Evolutionary conservation across 306 rosid genomes (phyloP), one percentile per base, ranked within the genome.

Genomic region (Inga laurina): DNA sequence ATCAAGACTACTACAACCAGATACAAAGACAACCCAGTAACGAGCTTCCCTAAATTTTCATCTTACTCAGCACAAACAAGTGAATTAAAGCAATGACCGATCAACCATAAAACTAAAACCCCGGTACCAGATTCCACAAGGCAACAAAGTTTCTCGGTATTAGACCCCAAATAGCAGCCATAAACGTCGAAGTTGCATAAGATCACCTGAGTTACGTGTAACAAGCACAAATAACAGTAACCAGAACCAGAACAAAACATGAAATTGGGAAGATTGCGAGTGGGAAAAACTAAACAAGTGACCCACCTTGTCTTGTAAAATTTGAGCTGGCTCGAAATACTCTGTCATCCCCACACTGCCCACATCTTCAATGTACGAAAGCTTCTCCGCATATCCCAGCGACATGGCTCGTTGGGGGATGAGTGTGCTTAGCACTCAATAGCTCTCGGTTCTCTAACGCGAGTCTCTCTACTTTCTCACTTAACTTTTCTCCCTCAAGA

Each of bases 311-410:
- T 95, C 94, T 73, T 84, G 90, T 86, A 95, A 88, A 89, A 89
- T 82, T 45, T 87, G 89, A 72, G 95, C 87, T 82, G 93, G 74
- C 89, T 95, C 98, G 88, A 93, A 92, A 88, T 85, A 68, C 81
- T 95, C 98, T 10, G 90, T 71, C 98, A 95, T 95, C 86, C 98
- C 98, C 78, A 95, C 98, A 79, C 86, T 88, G 64, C 98, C 98
- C 64, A 95, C 97, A 83, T 95, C 98, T 83, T 95, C 98, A 52
- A 95, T 93, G 91, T 30, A 95, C 19, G 98, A 95, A 89, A 95
- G 98, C 90, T 93, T 92, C 91, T 93, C 97, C 57, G 98, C 98
- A 69, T 95, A 93, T 76, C 98, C 98, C 84, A 95, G 87, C 82
- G 98, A 93, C 98, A 95, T 95, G 91, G 83, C 85, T 80, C 64